Evolutionary conservation across 805 yeast genomes (phyloP).

Genomic region (Cyberlindnera mycetangii): DNA sequence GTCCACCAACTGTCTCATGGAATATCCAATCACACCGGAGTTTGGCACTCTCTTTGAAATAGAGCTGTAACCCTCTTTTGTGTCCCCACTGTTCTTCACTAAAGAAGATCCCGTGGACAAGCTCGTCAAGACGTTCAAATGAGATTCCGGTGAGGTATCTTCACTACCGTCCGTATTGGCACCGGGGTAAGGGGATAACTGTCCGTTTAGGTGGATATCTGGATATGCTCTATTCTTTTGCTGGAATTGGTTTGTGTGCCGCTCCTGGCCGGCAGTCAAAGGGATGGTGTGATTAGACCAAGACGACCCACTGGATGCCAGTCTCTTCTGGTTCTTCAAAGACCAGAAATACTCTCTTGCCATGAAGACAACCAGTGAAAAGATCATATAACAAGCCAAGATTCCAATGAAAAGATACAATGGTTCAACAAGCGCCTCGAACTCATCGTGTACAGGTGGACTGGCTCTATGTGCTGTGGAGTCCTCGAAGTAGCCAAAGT

Average conservation of each 20-base stretch:
- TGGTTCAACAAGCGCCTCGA: slow-evolving; percentile 26
- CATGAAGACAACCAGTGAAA: slow-evolving; percentile 24
- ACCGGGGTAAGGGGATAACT: background rate
- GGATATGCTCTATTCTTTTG: slow-evolving; percentile 24
- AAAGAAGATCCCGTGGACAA: background rate
- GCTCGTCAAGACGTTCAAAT: background rate
- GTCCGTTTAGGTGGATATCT: background rate
- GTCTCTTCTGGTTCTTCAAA: slow-evolving; percentile 17
- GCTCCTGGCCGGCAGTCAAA: slow-evolving; percentile 1
- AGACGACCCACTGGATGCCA: slow-evolving; percentile 18
- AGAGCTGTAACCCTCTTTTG: background rate
- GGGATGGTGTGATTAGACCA: slow-evolving; percentile 20
- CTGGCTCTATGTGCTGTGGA: slow-evolving; percentile 14
- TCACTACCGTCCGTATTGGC: background rate
- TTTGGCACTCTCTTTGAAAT: background rate
- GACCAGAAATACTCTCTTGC: slow-evolving; percentile 30
- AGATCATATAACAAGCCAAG: slow-evolving; percentile 14
- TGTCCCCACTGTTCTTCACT: background rate
- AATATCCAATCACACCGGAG: slow-evolving; percentile 14
- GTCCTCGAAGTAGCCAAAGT: slow-evolving; percentile 29
- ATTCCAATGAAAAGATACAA: slow-evolving; percentile 26
- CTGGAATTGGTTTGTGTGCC: background rate
- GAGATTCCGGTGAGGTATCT: background rate
- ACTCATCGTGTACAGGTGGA: slow-evolving; percentile 15
- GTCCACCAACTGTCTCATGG: slow-evolving; percentile 17